phyloP scores from a whole-genome alignment of 768 basidiomycete genomes.

The Tylopilus rubrobrunneus region DNA sequence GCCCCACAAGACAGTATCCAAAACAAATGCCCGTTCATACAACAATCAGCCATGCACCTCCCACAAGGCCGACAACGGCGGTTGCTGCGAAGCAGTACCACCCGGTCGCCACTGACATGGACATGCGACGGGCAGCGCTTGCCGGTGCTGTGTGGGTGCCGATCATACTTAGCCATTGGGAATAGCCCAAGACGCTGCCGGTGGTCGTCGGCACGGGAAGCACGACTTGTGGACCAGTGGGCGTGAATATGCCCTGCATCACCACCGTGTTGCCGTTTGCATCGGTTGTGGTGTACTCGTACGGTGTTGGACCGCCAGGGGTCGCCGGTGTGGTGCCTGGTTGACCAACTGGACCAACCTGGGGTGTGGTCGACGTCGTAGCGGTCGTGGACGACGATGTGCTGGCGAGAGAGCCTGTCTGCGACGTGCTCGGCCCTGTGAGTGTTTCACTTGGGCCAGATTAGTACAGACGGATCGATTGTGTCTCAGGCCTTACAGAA shows the following conservation, averaged over 20 bases:
- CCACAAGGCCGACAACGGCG: slow-evolving; percentile 20
- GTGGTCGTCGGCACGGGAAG: slow-evolving; percentile 26
- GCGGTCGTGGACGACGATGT: slow-evolving; percentile 18
- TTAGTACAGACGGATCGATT: slow-evolving; percentile 4
- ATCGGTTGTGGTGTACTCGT: slow-evolving; percentile 45
- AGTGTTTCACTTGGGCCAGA: slow-evolving; percentile 11
- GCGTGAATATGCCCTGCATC: slow-evolving; percentile 27
- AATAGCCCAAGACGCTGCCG: slow-evolving; percentile 27
- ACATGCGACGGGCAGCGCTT: slow-evolving; percentile 23
- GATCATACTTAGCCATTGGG: slow-evolving; percentile 27
- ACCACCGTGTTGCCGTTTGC: slow-evolving; percentile 27
- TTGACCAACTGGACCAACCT: slow-evolving; percentile 46
- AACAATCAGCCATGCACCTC: slow-evolving; percentile 32
- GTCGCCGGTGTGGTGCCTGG: slow-evolving; percentile 37
- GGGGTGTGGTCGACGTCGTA: slow-evolving; percentile 18
- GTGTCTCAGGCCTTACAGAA: slow-evolving; percentile 35
- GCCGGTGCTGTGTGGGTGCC: slow-evolving; percentile 30
- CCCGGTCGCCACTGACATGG: slow-evolving; percentile 16
- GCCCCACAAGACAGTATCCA: slow-evolving; percentile 7
- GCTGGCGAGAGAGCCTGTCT: not conserved
- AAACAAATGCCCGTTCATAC: slow-evolving; percentile 12
- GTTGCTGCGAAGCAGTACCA: slow-evolving; percentile 29
- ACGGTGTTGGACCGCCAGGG: slow-evolving; percentile 48
- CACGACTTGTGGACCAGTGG: slow-evolving; percentile 27
- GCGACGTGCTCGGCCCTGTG: slow-evolving; percentile 6